Percentiles rank a stretch among this genome's conserved stretches.
These are phyloP conservation scores for Monosporascus sp. DNA, from an alignment of 2,329 filamentous ascomycete genomes.

Conservation along the genomic window DNA sequence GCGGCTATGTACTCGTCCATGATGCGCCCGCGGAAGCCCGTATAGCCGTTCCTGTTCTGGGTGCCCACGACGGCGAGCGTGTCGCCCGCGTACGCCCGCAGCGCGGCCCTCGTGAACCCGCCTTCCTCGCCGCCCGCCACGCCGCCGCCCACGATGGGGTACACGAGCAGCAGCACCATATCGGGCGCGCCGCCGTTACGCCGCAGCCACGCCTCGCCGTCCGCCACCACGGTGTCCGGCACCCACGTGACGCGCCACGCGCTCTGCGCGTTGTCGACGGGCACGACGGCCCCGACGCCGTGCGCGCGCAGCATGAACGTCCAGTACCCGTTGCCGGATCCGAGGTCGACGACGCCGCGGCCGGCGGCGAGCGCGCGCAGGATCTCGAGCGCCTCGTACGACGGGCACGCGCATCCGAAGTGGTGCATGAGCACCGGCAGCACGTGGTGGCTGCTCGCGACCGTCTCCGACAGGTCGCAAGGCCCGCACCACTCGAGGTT, in stretches of 20 bases:
- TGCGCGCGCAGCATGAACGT: conserved; percentile 61
- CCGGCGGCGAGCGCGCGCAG: conserved; percentile 51
- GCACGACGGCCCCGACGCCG: conserved; percentile 42
- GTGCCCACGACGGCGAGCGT: conserved; percentile 68
- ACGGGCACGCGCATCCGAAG: conserved; percentile 68
- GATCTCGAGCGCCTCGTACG: conserved; percentile 58
- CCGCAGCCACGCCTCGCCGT: conserved; percentile 56
- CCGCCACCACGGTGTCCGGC: conserved; percentile 55
- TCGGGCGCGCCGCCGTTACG: conserved; percentile 44
- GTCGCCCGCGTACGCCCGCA: conserved; percentile 57
- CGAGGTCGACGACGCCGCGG: conserved; percentile 58
- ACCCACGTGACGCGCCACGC: conserved; percentile 68
- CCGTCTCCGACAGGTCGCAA: conserved; percentile 43
- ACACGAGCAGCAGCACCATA: conserved; percentile 63
- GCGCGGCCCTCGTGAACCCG: conserved; percentile 57
- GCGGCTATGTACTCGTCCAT: conserved; percentile 62
- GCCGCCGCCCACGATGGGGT: conserved; percentile 62
- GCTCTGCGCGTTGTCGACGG: conserved; percentile 64
- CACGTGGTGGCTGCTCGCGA: conserved; percentile 57
- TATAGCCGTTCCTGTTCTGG: conserved; percentile 71
- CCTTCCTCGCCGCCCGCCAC: conserved; percentile 59
- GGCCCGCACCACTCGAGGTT: conserved; percentile 63
- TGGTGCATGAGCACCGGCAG: conserved; percentile 73
- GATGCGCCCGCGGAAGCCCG: conserved; percentile 57
- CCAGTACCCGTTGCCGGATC: conserved; percentile 73